A percentile compares a stretch with the other conserved stretches of the same genome.
Conservation (phyloP, 2,329 filamentous ascomycete species). For the Cytospora piceae region DNA sequence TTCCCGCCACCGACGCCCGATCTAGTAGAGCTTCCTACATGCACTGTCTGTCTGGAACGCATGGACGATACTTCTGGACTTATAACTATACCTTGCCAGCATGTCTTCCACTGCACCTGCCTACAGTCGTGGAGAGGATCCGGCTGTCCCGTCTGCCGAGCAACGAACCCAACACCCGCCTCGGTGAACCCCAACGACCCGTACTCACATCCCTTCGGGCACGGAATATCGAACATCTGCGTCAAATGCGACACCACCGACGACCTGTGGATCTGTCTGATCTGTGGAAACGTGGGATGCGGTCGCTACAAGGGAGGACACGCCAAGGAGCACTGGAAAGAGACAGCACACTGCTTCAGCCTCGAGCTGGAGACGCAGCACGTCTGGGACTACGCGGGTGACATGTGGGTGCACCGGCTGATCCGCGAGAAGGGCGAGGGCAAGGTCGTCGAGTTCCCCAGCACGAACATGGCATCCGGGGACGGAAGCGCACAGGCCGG, state of each 20-base stretch:
- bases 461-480: slow-evolving; percentile 39
- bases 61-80: slow-evolving; percentile 98
- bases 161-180: slow-evolving; percentile 62
- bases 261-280: slow-evolving; percentile 94
- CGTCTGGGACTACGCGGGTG: slow-evolving; percentile 96
- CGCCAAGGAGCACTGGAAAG: slow-evolving; percentile 90
- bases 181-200: slow-evolving; percentile 53
- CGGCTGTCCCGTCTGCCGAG: slow-evolving; percentile 92
- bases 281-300: slow-evolving; percentile 91
- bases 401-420: slow-evolving; percentile 93
- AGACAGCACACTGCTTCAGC: slow-evolving; percentile 86
- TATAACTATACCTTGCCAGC: slow-evolving; percentile 94
- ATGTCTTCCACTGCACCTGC: slow-evolving; percentile 96
- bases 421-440: slow-evolving; percentile 93
- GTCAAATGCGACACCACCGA: slow-evolving; percentile 76
- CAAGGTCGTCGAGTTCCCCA: slow-evolving; percentile 87
- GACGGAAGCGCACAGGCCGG: slow-evolving; percentile 31
- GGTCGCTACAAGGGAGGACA: slow-evolving; percentile 93
- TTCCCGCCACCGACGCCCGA: slow-evolving; percentile 75
- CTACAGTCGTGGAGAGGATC: slow-evolving; percentile 94
- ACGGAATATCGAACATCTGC: slow-evolving; percentile 70
- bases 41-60: slow-evolving; percentile 91
- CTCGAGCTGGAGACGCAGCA: slow-evolving; percentile 93
- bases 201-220: slow-evolving; percentile 60
- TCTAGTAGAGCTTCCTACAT: slow-evolving; percentile 89